Base-by-base conservation (phyloP, 2,329 filamentous ascomycete genomes). In the Neurospora crassa region DNA sequence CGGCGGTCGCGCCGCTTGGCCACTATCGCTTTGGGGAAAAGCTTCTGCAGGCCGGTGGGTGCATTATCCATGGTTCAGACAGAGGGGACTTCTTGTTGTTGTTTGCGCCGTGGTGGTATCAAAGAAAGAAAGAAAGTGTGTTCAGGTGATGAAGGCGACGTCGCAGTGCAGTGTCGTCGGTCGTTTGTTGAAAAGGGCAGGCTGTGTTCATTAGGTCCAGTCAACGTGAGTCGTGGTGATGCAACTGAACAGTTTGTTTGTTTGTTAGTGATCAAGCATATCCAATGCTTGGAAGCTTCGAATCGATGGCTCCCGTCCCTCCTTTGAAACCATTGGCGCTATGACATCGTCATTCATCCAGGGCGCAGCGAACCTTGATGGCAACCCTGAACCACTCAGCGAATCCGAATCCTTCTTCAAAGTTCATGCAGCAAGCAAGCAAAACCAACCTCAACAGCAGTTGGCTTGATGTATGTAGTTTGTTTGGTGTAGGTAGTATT, bases 1-100 rank as follows among this genome's bases (percentile, higher is more conserved):
- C 82, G 82, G 68, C 84, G 53, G 53, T 63, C 29, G 29, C 53
- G 82, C 67, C 85, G 83, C 76, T 84, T 86, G 68, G 82, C 81
- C 40, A 81, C 79, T 70, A 89, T 82, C 45, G 83, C 81, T 76
- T 85, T 87, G 69, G 86, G 83, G 43, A 89, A 79, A 40, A 89
- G 81, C 79, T 87, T 88, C 71, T 81, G 82, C 63, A 87, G 79
- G 14, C 81, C 80, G 73, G 78, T 81, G 45, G 74, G 70, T 10
- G 69, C 68, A 70, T 73, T 71, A 67, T 78, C 76, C 77, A 77
- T 63, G 24, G 14, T 29, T 37, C n/a, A 40, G 67, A 40, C 53
- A 40, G 67, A 40, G 40, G n/a, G 29, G 29, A 29, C 29, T 29
- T 29, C 4, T 29, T 29, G 29, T 29, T 29, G 29, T 29, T 29